Conservation (phyloP, 768 basidiomycete species). For the Podaxis sp. region DNA sequence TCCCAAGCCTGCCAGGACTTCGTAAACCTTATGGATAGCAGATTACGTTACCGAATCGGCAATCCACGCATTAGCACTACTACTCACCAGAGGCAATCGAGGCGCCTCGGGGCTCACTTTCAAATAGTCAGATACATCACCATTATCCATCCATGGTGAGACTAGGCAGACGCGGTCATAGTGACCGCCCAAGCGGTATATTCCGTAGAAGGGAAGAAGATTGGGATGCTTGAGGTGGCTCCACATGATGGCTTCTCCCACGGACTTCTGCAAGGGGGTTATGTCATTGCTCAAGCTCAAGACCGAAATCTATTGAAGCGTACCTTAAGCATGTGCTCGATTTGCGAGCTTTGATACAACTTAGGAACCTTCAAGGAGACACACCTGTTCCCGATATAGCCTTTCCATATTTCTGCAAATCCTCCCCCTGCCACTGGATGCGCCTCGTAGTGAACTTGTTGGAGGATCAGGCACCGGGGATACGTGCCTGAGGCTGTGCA, state of each 20-base stretch:
- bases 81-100: slow-evolving; percentile 20
- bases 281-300: too few species aligned
- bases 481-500: slow-evolving; percentile 25
- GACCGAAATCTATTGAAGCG: too few species aligned
- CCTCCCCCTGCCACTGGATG: slow-evolving; percentile 22
- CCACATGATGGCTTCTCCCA: slow-evolving; percentile 30
- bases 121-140: slow-evolving; percentile 31
- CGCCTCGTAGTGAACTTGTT: slow-evolving; percentile 17
- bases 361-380: slow-evolving; percentile 28
- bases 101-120: slow-evolving; percentile 17
- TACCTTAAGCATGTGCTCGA: slow-evolving; percentile 21
- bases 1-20: slow-evolving; percentile 17
- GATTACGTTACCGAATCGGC: background rate
- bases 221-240: slow-evolving; percentile 28
- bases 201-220: slow-evolving; percentile 40
- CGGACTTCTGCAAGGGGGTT: background rate
- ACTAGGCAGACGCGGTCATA: slow-evolving; percentile 33
- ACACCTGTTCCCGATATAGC: slow-evolving; percentile 16
- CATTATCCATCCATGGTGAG: slow-evolving; percentile 40
- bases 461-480: slow-evolving; percentile 26
- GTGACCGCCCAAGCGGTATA: slow-evolving; percentile 26
- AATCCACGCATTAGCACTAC: background rate
- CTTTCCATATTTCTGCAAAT: slow-evolving; percentile 32
- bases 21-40: slow-evolving; percentile 1
- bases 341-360: slow-evolving; percentile 23